Evolutionary conservation across 1,284 basidiomycete species (phyloP), one percentile per base, ranked within the genome.

Genomic region (Fomitopsis betulina): DNA sequence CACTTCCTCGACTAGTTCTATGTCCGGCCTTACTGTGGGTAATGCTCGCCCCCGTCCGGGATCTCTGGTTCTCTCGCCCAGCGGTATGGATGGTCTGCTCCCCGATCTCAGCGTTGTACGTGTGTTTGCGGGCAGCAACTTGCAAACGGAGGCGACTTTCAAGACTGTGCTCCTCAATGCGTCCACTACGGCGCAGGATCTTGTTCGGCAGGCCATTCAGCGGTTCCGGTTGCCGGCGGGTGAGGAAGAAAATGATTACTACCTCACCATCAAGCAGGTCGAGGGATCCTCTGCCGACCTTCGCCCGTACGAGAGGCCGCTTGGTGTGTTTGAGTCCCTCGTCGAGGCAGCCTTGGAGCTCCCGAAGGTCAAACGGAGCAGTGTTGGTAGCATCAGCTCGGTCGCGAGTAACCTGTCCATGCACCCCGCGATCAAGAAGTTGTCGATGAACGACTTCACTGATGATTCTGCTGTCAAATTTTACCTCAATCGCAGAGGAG

Each of bases 381-480:
- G 91, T 60, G 86, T 98, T 57, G 93, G 94, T 37, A 96, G 93
- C 67, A 96, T 99, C 67, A 94, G 88, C 65, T 96, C 94, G 7
- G 81, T 99, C 30, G 81, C 88, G 38, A 96, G 93, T 68, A 96
- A 96, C 67, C 78, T 98, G 30, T 93, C 90, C 8, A 87, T 92
- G 80, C 92, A 97, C 68, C 95, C 96, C 10, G 94, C 96, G 17
- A 98, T 98, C 73, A 88, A 87, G 65, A 91, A 93, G 66, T 76
- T 98, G 37, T 86, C 91, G 35, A 94, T 96, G 92, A 96, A 94
- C 65, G 96, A 98, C 71, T 99, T 96, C 70, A 93, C 92, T 55
- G 96, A 99, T 63, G 96, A 98, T 69, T 94, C 94, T 10, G 88
- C 90, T 0, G 96, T 98, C 74, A 98, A 98, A 73, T 93, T 98